A percentile compares a stretch with the other conserved stretches of the same genome.
phyloP scores from a whole-genome alignment of 1,284 basidiomycete genomes.

The Sanghuangporus baumii region DNA sequence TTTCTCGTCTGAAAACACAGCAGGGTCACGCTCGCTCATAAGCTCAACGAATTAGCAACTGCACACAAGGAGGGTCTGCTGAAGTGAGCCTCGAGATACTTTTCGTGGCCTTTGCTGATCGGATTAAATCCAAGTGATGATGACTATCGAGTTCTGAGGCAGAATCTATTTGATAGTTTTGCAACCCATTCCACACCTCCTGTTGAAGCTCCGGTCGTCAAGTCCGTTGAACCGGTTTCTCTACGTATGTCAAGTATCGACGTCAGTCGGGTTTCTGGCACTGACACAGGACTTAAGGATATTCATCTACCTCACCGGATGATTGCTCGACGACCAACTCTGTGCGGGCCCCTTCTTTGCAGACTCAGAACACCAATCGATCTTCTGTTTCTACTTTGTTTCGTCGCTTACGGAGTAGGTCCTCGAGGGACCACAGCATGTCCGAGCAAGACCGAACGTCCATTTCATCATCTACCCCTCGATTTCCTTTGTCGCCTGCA shows the following conservation, averaged over 20 bases:
- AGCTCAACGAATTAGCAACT: conserved; percentile 68
- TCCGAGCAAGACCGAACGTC: conserved; percentile 2
- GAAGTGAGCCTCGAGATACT: conserved; percentile 42
- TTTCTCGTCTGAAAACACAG: not conserved
- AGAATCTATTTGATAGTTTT: conserved; percentile 71
- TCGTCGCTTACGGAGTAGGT: conserved; percentile 45
- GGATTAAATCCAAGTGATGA: conserved; percentile 49
- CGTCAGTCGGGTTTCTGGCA: conserved; percentile 9
- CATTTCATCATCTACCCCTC: not conserved
- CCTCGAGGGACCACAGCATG: not conserved
- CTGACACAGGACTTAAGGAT: conserved; percentile 13
- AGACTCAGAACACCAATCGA: conserved; percentile 53
- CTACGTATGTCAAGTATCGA: conserved; percentile 29
- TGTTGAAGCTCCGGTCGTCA: conserved; percentile 54
- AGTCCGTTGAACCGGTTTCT: conserved; percentile 31
- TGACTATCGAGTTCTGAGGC: conserved; percentile 70
- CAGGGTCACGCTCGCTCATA: conserved; percentile 63
- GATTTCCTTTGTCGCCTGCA: not conserved
- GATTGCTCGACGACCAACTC: conserved; percentile 16
- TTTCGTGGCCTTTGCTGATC: not conserved
- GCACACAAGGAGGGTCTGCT: conserved; percentile 73
- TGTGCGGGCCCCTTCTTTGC: conserved; percentile 50
- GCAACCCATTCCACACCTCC: conserved; percentile 51
- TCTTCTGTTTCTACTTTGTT: conserved; percentile 58
- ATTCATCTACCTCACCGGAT: not conserved